phyloP scores from a whole-genome alignment of 805 yeast genomes.

The Spencermartinsiella europaea region DNA sequence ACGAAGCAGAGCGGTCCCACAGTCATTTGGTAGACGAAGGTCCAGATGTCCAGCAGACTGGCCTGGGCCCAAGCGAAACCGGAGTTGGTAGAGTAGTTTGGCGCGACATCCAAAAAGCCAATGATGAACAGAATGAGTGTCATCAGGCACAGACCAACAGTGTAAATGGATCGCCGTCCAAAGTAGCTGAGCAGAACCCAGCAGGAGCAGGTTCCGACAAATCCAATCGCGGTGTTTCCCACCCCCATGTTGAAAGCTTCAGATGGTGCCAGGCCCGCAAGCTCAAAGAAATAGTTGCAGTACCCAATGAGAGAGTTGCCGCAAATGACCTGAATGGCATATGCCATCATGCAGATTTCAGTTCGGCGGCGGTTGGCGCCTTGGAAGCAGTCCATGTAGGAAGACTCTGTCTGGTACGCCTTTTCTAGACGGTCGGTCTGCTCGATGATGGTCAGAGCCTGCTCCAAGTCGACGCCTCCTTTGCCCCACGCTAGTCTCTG shows the following conservation, averaged over 20 bases:
- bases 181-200: constrained; percentile 16
- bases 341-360: constrained; percentile 38
- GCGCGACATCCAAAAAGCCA: constrained; percentile 30
- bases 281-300: constrained; percentile 46
- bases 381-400: constrained; percentile 42
- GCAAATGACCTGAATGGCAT: constrained; percentile 18
- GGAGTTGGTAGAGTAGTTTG: constrained; percentile 14
- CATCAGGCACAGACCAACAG: constrained; percentile 35
- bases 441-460: constrained; percentile 42
- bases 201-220: constrained; percentile 35
- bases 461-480: constrained; percentile 35
- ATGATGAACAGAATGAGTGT: constrained; percentile 37
- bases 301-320: constrained; percentile 22
- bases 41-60: constrained; percentile 41
- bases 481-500: constrained; percentile 43
- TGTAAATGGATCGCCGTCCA: constrained; percentile 22
- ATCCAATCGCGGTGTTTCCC: constrained; percentile 43
- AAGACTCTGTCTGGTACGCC: constrained; percentile 28
- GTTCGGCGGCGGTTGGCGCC: constrained; percentile 48
- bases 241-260: constrained; percentile 39
- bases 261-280: constrained; percentile 33
- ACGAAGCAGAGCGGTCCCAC: constrained; percentile 42
- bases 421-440: constrained; percentile 39
- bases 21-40: constrained; percentile 42
- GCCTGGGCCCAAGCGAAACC: constrained; percentile 34